Percentiles rank a stretch among this genome's conserved stretches.
Conservation (phyloP, 495 filamentous ascomycete genomes). For the Penicillium subrubescens region DNA sequence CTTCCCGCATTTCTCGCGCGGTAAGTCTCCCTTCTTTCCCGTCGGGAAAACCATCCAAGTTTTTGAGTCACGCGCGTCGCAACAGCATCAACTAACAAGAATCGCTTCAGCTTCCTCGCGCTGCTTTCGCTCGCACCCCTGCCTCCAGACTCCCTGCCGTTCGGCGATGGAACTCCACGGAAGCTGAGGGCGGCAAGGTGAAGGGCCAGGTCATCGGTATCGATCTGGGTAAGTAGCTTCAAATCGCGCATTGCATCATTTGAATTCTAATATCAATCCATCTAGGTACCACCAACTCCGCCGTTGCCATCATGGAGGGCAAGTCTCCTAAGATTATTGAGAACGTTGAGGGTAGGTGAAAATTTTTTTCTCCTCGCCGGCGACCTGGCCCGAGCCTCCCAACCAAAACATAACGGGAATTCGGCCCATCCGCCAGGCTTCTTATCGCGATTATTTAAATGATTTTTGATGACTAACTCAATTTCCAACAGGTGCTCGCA, state of each 20-base stretch:
- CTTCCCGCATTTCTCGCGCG: constrained; percentile 60
- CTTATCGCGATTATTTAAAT: not conserved
- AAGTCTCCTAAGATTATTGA: constrained; percentile 95
- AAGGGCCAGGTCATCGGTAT: constrained; percentile 98
- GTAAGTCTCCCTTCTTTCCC: constrained; percentile 58
- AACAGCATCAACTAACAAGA: constrained; percentile 25
- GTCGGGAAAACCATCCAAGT: constrained; percentile 6
- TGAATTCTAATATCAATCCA: constrained; percentile 26
- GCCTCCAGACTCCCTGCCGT: constrained; percentile 61
- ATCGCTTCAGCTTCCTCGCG: constrained; percentile 43
- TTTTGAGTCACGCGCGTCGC: constrained; percentile 20
- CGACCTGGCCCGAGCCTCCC: constrained; percentile 15
- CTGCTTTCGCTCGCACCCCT: constrained; percentile 54
- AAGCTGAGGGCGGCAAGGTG: constrained; percentile 76
- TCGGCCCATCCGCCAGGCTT: not conserved
- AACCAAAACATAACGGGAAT: not conserved
- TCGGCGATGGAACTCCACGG: constrained; percentile 80
- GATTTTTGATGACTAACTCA: constrained; percentile 19
- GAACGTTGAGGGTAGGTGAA: constrained; percentile 82
- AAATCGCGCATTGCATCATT: not conserved
- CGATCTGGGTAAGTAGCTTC: constrained; percentile 79
- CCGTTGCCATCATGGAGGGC: constrained; percentile 97
- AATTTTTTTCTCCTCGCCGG: constrained; percentile 16
- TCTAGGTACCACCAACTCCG: constrained; percentile 94
- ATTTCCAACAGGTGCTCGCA: constrained; percentile 72